Evolutionary conservation across 1,139 yeast species (phyloP), one percentile per base, ranked within the genome.

Genomic region (Insectozyma bohioensis): DNA sequence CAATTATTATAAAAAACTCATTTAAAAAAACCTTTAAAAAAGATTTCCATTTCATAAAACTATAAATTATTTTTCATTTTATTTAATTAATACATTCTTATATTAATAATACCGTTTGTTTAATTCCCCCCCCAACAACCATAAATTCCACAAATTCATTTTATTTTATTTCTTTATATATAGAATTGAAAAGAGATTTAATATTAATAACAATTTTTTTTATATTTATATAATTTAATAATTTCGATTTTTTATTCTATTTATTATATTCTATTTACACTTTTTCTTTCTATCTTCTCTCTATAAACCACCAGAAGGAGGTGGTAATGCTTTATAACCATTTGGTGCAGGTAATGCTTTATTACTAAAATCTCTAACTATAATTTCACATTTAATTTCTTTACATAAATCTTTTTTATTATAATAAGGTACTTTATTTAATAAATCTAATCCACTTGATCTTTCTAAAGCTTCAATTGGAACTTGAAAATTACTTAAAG

Each of bases 401-500:
- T 72, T 67, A 59, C 98, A 92, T 45, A 92, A 72, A 37, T 80
- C 80, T 47, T 74, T 77, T 49, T 77, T 78, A 48, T 77, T 73
- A 36, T 58, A 58, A 17, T 63, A 64, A 0, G 94, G 84, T 12
- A 86, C 77, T 45, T 79, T 76, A 35, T 80, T 78, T 53, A 92
- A 63, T 41, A 92, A 77, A 44, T 84, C 92, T 40, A 90, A 67
- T 1, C 99, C 99, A 6, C 92, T 70, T 3, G 94, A 75, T 48
- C 85, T 72, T 56, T 92, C 98, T 40, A 92, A 65, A 0, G 96
- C 95, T 43, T 87, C 94, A 1, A 90, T 58, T 1, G 98, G 97
- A 3, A 90, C 95, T 52, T 83, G 85, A 61, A 88, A 94, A 12
- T 72, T 68, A 28, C 77, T 77, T 40, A 94, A 66, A 7, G 92